Evolutionary conservation across 2,329 filamentous ascomycete genomes (phyloP), one percentile per base, ranked within the genome.

Genomic region (Colletotrichum incanum): DNA sequence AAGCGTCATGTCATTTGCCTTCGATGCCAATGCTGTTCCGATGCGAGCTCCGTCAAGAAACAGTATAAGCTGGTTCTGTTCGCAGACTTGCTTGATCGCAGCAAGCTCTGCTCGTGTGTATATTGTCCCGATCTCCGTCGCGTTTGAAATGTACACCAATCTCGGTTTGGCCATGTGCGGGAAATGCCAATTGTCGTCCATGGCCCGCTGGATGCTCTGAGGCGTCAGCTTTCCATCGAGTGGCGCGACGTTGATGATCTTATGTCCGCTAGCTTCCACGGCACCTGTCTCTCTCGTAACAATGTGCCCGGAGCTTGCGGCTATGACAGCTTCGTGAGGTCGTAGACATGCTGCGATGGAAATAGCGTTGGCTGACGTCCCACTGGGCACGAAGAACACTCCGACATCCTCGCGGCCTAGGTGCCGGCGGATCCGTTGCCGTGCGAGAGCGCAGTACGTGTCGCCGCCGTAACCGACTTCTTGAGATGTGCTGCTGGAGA

Each of bases 91-190:
- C 18, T 85, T 86, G 60, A 88, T 78, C 4, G 77, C 83, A 0
- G 74, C 74, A 34, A 88, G 74, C 70, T 88, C 86, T 0, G 74
- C 75, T 55, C 81, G 82, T 0, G 81, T 83, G 73, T 88, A 88
- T 3, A 87, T 78, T 0, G 86, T 88, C 2, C 86, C 86, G 11
- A 86, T 78, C 76, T 88, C 86, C 0, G 86, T 86, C 0, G 86
- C 86, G 72, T 88, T 86, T 18, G 86, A 87, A 34, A 88, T 83
- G 75, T 88, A 88, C 2, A 88, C 84, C n/a, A 88, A 76, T 4
- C 84, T 79, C 0, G 86, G 86, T 73, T 84, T 86, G 2, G 86
- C 86, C 83, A 86, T 86, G 72, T 88, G 86, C 0, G 86, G 86
- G 68, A 83, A 87, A 75, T 87, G 86, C 77, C 84, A 85, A 67